Evolutionary conservation across 768 basidiomycete genomes (phyloP).

Genomic region (Panellus pusillus): DNA sequence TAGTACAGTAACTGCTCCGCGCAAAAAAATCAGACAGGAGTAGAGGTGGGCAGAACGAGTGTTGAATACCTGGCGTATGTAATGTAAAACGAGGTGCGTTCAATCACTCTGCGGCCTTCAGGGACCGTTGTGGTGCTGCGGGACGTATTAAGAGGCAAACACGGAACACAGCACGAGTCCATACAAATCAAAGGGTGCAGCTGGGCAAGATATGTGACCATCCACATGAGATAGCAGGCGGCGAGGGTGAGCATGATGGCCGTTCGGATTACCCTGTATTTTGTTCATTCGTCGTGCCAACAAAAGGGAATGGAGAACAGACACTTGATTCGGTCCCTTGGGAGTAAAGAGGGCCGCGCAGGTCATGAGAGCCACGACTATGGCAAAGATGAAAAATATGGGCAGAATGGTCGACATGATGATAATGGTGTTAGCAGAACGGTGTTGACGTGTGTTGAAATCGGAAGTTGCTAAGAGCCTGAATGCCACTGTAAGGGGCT

Average conservation of each 20-base stretch:
- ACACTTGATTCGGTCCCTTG: constrained; percentile 92
- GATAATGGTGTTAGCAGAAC: constrained; percentile 36
- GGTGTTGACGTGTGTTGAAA: constrained; percentile 1
- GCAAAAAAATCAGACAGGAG: no score
- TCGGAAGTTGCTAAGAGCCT: background rate
- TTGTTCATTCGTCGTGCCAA: background rate
- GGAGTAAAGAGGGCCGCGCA: constrained; percentile 68
- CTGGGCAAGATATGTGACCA: constrained; percentile 95
- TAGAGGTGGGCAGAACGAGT: no score
- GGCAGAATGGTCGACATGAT: constrained; percentile 73
- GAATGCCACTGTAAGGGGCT: no score
- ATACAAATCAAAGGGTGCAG: constrained; percentile 85
- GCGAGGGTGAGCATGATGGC: constrained; percentile 73
- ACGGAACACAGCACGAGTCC: constrained; percentile 25
- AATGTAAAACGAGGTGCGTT: no score
- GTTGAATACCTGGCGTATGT: no score
- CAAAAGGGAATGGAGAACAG: constrained; percentile 26
- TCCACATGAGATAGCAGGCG: constrained; percentile 95
- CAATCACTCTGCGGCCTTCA: background rate
- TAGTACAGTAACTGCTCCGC: no score
- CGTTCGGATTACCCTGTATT: constrained; percentile 76
- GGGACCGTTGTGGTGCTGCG: background rate
- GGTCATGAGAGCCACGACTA: constrained; percentile 65
- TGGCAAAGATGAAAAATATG: constrained; percentile 63
- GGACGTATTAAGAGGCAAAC: no score